Base-by-base conservation (phyloP, 2,329 filamentous ascomycete species). In the Penicillium sclerotigenum region DNA sequence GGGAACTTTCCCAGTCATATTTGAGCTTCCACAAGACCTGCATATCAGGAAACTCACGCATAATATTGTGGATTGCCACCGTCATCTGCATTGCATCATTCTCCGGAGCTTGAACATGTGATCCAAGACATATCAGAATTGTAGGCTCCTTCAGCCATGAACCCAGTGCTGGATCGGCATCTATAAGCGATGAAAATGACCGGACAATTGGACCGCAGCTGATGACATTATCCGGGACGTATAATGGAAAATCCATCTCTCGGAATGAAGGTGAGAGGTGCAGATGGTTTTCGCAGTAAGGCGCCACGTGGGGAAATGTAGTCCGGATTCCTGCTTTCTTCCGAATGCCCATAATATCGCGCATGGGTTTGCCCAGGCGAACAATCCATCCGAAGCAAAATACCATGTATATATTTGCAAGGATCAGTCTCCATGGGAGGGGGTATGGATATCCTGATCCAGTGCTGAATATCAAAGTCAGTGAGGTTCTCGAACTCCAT, bases 81-180 rank as follows among this genome's bases (percentile, higher is more conserved):
- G 75, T 76, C 45, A 76, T 65, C 7, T 64, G 22, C n/a, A 65
- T 33, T 3, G 62, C 70, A 0, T 69, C 63, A 3, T 71, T 64
- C 0, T 68, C 62, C 4, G 72, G 63, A 0, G 60, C 62, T 45
- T 70, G 65, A 3, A 75, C 59, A 47, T 66, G 68, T 0, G 78
- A 78, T 0, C 81, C 81, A 1, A 82, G 65, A 56, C 79, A 81
- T 33, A 83, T 71, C n/a, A 80, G 72, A 0, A 83, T 65, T 0
- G 79, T 81, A 2, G 77, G 76, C 3, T 66, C 62, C 0, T 63
- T 58, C 4, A 82, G 68, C 81, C 80, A 83, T 1, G 42, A 41
- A 1, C 66, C 63, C 9, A 83, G 65, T n/a, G 75, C 71, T 0
- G 75, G 68, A 31, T 81, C 77, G 2, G 73, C 67, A 16, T 75